Base-by-base conservation (phyloP, 805 yeast genomes). In the Sporopachydermia quercuum region DNA sequence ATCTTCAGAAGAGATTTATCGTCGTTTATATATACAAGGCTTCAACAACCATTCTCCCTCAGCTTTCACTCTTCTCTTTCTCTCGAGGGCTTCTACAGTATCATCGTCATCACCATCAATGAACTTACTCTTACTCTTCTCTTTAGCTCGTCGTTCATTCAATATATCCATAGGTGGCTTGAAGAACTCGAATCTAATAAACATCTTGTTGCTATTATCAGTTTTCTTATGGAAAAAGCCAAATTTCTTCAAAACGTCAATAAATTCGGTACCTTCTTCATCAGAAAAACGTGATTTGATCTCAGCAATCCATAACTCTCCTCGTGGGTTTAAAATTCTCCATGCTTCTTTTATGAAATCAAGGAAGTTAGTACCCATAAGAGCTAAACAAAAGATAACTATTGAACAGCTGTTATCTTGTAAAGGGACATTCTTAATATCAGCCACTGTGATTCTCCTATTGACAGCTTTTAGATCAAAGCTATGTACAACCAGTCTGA, bases 261-360 rank as follows among this genome's bases (percentile, higher is more conserved):
- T 83, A 59, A 91, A 91, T 49, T 81, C 87, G 5, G 47, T 40
- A 11, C 55, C 57, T 23, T 58, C 57, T 15, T 42, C 74, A 50
- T 86, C 95, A 4, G 73, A 63, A 51, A 91, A 83, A 52, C 99
- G 68, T 1, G 96, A 84, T 59, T 89, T 89, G 60, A 91, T 91
- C 56, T 91, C 99, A 2, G 97, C 91, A 37, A 91, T 85, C 98
- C 98, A 91, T 37, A 91, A 61, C 55, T 89, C 95, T 18, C 99
- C 97, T 44, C 85, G 69, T 35, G 95, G 95, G 5, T 85, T 78
- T 40, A 91, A 63, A 14, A 91, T 66, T 51, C 99, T 68, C 53
- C 81, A 70, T 0, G 96, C 97, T 55, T 91, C 99, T 42, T 76
- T 68, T 40, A 91, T 74, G 54, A 91, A 91, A 54, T 91, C 97